Evolutionary conservation across 2,329 filamentous ascomycete genomes (phyloP).

Genomic region (Ceratocystis cacaofunesta): DNA sequence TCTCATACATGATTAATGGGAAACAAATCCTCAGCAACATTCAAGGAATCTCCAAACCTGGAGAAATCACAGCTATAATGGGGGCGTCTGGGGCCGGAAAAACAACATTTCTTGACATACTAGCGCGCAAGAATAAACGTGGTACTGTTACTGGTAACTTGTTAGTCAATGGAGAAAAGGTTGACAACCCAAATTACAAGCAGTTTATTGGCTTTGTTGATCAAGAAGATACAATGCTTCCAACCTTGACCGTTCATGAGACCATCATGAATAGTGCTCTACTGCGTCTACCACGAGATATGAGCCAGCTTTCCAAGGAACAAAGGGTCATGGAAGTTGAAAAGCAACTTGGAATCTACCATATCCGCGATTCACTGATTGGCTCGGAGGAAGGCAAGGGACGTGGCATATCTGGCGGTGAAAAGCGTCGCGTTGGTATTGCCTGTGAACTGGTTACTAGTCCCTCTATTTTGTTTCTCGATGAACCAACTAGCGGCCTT

Average conservation of each 20-base stretch:
- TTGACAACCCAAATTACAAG: conserved; percentile 71
- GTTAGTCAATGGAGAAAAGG: conserved; percentile 84
- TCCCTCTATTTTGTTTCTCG: conserved; percentile 89
- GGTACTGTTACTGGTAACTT: conserved; percentile 67
- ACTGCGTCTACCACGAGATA: conserved; percentile 78
- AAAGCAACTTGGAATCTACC: conserved; percentile 83
- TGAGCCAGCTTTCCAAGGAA: conserved; percentile 77
- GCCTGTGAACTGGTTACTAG: conserved; percentile 96
- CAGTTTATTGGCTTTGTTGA: conserved; percentile 94
- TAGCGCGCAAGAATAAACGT: conserved; percentile 93
- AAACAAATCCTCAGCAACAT: conserved; percentile 72
- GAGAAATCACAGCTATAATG: conserved; percentile 97
- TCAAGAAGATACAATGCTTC: conserved; percentile 92
- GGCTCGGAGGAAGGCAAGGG: conserved; percentile 90
- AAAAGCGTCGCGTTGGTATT: conserved; percentile 91
- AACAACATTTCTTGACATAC: conserved; percentile 89
- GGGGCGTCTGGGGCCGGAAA: conserved; percentile 94
- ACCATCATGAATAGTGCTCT: conserved; percentile 91
- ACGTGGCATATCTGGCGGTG: conserved; percentile 89
- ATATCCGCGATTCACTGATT: conserved; percentile 88
- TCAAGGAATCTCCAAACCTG: conserved; percentile 75
- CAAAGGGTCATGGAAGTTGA: conserved; percentile 86
- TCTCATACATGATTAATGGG: conserved; percentile 74
- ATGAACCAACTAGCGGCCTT: conserved; percentile 90
- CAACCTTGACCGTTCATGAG: conserved; percentile 92